Evolutionary conservation across 352 stramenopile genomes (phyloP).

Genomic region (Globisporangium echinulatum): DNA sequence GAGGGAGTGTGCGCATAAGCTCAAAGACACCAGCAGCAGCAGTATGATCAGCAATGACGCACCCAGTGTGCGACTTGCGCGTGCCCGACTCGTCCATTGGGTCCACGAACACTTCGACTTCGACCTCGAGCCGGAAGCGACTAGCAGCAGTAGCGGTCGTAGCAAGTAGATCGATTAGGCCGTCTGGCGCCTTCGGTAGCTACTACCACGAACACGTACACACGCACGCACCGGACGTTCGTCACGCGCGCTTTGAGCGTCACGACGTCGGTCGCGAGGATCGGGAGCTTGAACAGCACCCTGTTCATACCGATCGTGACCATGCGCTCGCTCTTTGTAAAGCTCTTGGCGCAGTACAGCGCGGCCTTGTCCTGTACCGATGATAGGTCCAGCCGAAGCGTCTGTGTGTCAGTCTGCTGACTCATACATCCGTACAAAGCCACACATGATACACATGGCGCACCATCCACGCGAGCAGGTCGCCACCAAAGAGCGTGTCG

Average conservation of each 20-base stretch:
- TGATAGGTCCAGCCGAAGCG: too few relatives aligned
- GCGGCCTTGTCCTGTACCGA: slow-evolving; percentile 33
- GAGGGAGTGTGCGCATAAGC: not conserved
- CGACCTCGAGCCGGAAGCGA: slow-evolving; percentile 24
- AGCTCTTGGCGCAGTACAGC: slow-evolving; percentile 49
- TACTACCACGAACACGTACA: too few relatives aligned
- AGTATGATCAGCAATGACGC: not conserved
- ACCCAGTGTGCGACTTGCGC: slow-evolving; percentile 54
- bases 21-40: not conserved
- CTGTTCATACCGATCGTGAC: slow-evolving; percentile 54
- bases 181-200: too few relatives aligned
- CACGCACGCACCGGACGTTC: slow-evolving; percentile 31
- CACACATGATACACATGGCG: too few relatives aligned
- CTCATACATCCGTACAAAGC: too few relatives aligned
- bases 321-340: slow-evolving; percentile 64
- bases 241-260: slow-evolving; percentile 49
- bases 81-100: slow-evolving; percentile 31
- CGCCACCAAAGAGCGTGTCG: slow-evolving; percentile 61
- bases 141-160: not conserved
- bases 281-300: slow-evolving; percentile 65
- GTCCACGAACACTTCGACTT: slow-evolving; percentile 59
- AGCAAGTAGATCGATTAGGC: too few relatives aligned
- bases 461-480: slow-evolving; percentile 52
- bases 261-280: slow-evolving; percentile 54
- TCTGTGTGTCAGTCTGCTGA: too few relatives aligned